phyloP scores from a whole-genome alignment of 106 monocot genomes.

The Apostasia ramifera region DNA sequence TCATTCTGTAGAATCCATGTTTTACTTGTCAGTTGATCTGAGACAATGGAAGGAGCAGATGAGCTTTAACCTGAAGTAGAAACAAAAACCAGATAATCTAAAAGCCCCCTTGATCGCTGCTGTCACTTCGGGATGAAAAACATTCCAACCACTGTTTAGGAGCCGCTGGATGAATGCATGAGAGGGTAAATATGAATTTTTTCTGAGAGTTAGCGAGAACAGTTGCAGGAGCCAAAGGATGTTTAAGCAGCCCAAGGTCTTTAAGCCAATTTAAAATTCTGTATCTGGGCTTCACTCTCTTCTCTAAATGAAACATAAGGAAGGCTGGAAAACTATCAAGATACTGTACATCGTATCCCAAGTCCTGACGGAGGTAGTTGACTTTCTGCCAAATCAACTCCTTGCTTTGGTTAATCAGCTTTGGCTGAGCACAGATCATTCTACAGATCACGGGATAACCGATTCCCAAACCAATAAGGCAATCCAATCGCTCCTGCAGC shows the following conservation, averaged over 20 bases:
- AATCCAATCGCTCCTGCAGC: constrained; percentile 66
- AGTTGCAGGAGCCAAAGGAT: constrained; percentile 56
- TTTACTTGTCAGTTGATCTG: neutral
- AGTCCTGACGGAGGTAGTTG: constrained; percentile 46
- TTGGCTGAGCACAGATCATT: constrained; percentile 61
- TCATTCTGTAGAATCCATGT: neutral
- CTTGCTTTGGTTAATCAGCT: constrained; percentile 56
- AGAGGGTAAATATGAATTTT: constrained; percentile 58
- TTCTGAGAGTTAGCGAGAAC: constrained; percentile 79
- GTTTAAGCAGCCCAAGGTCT: constrained; percentile 56
- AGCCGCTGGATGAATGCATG: constrained; percentile 70
- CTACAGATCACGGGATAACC: constrained; percentile 46
- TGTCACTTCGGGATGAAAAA: constrained; percentile 41
- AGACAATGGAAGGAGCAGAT: neutral
- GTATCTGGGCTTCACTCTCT: constrained; percentile 75
- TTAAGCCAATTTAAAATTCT: constrained; percentile 68
- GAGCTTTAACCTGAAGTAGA: neutral
- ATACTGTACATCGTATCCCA: constrained; percentile 52
- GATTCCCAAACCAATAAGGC: constrained; percentile 55
- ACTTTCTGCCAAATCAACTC: constrained; percentile 50
- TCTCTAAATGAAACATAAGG: constrained; percentile 81
- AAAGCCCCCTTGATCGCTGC: constrained; percentile 2
- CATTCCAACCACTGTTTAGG: constrained; percentile 85
- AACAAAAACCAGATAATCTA: neutral
- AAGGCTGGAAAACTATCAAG: constrained; percentile 62